Percentiles rank a stretch among this genome's conserved stretches.
Evolutionary conservation across 1,284 basidiomycete genomes (phyloP).

Genomic region (Moesziomyces sp.): DNA sequence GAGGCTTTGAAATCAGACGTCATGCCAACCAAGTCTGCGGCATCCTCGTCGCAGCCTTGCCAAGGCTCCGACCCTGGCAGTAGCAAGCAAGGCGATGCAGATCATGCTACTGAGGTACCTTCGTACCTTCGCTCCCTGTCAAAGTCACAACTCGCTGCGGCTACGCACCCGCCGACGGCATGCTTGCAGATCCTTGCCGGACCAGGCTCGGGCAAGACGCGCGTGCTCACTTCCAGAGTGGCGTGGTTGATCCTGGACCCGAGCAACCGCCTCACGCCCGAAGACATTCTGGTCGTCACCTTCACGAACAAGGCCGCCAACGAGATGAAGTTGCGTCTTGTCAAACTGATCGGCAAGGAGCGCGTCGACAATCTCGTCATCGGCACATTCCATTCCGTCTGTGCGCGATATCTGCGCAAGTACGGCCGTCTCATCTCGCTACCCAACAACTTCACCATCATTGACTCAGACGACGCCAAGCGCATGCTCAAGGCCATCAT

Average conservation of each 20-base stretch:
- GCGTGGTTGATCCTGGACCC: constrained; percentile 61
- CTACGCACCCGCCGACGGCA: constrained; percentile 48
- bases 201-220: constrained; percentile 66
- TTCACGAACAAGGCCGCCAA: constrained; percentile 83
- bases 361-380: constrained; percentile 75
- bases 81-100: constrained; percentile 1
- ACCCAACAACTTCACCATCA: constrained; percentile 81
- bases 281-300: constrained; percentile 66
- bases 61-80: not conserved
- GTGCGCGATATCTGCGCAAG: constrained; percentile 77
- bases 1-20: not conserved
- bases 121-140: constrained; percentile 50
- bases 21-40: constrained; percentile 18
- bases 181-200: constrained; percentile 66
- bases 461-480: constrained; percentile 82
- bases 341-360: constrained; percentile 77
- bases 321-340: constrained; percentile 83
- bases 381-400: constrained; percentile 84
- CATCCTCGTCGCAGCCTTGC: not conserved
- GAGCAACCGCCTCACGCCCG: constrained; percentile 50
- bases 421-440: constrained; percentile 76
- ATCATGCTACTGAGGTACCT: constrained; percentile 1
- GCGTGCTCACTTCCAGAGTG: constrained; percentile 62
- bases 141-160: constrained; percentile 56
- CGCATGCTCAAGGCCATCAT: constrained; percentile 77